Evolutionary conservation across 1,284 basidiomycete genomes (phyloP), one percentile per base, ranked within the genome.

Genomic region (Cystobasidium slooffiae): DNA sequence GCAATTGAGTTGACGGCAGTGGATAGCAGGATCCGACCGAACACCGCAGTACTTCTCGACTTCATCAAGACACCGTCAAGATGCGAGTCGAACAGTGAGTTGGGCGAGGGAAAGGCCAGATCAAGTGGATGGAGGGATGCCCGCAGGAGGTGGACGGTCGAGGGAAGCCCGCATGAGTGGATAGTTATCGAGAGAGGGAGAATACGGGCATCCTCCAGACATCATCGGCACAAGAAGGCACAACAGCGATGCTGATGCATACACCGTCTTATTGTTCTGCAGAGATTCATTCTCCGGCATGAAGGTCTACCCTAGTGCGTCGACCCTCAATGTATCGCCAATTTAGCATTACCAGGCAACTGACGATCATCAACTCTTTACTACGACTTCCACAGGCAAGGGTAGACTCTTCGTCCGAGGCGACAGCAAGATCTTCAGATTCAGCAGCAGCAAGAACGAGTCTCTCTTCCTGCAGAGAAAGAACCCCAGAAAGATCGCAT

Each of bases 401-500:
- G 80, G 94, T 83, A 92, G 92, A 83, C 88, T 94, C 80, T 97
- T 95, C 84, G 93, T 97, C 84, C 92, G 94, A 80, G 91, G 92
- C 79, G 94, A 97, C 88, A 93, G 90, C 86, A 97, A 96, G 87
- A 93, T 94, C 81, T 88, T 82, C 78, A 75, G 79, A 66, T 81
- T 80, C 79, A 74, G 89, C 80, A 87, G 84, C 82, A 91, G 91
- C 79, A 97, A 97, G 89, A 91, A 89, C 83, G 88, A 95, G 81
- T 98, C 95, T 77, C 91, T 99, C 80, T 99, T 99, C 91, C 87
- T 94, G 77, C 97, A 99, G 86, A 93, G 96, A 87, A 99, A 99
- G 88, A 99, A 99, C 88, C 96, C 97, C 72, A 93, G 96, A 84
- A 98, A 99, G 90, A 94, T 99, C 85, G 92, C 96, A 79, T 99